Conservation (phyloP, 371 early-diverging fungal species). For the Phascolomyces articulosus region DNA sequence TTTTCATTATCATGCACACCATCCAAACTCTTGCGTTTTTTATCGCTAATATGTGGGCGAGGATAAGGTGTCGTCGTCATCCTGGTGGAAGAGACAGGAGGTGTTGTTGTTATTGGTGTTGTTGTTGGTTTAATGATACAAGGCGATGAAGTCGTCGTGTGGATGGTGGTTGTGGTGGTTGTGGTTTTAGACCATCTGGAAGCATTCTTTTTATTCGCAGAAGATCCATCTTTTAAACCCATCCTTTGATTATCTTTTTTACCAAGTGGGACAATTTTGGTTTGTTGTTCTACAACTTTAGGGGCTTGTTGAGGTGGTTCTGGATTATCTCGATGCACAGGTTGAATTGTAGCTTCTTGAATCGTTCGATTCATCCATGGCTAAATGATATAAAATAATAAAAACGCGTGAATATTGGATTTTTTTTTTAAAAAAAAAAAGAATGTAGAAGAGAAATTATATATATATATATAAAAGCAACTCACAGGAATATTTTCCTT, state of each 20-base stretch:
- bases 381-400: background rate
- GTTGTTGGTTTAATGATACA: background rate
- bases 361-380: background rate
- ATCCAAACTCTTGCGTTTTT: background rate
- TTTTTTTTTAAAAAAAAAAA: too few species aligned
- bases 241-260: slow-evolving; percentile 1
- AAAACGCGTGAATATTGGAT: background rate
- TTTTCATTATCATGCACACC: background rate
- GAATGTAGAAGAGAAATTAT: background rate
- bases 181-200: background rate
- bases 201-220: too few species aligned
- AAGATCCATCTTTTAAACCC: background rate
- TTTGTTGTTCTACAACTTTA: background rate
- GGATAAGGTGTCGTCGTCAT: background rate
- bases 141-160: too few species aligned
- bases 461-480: background rate
- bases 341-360: background rate
- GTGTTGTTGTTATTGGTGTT: background rate
- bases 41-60: background rate
- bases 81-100: background rate
- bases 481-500: slow-evolving; percentile 3
- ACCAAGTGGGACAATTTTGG: background rate
- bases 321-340: slow-evolving; percentile 2
- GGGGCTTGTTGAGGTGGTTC: background rate
- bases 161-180: too few species aligned